Base-by-base conservation (phyloP, 1,284 basidiomycete genomes). In the Peniophora sp. region DNA sequence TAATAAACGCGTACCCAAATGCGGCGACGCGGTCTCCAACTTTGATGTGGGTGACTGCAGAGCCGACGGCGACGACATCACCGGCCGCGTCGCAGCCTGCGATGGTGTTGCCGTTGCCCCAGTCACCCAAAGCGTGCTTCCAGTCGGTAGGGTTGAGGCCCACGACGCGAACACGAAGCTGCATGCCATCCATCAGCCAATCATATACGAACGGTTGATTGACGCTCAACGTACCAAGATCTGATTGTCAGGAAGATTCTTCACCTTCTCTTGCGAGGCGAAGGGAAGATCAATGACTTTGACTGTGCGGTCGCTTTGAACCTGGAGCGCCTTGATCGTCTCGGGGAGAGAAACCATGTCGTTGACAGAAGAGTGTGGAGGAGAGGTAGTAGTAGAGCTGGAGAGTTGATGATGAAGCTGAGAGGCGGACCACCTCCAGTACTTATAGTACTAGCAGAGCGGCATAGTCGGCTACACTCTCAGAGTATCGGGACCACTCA, bases 61-160 rank as follows among this genome's bases (percentile, higher is more conserved):
- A 42, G 3, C 68, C 68, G 37, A 70, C 50, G 32, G 61, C 56
- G 36, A 66, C 67, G 52, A 76, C 65, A 1, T 55, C 60, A 14
- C 75, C 75, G 14, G 59, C 57, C 47, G 68, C 73, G 60, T 77
- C 75, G 43, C 69, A 72, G 24, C 73, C 72, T 39, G 71, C 55
- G 35, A 64, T 43, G 48, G 23, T 18, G 14, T 35, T 17, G n/a
- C 37, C 37, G n/a, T 18, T 23, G 22, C 24, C 37, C 48, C 48
- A 49, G 23, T 15, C 17, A 18, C 36, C 48, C 10, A 39, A 8
- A 5, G 48, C 34, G 20, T 49, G 37, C 27, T 50, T 46, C 49
- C 49, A 50, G 24, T 50, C 49, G n/a, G 49, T 50, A 11, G 49
- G 49, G 20, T 50, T 50, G 23, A 50, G 23, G 17, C 36, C 48